Conservation (phyloP, 768 basidiomycete species). For the Termitomyces sp. region DNA sequence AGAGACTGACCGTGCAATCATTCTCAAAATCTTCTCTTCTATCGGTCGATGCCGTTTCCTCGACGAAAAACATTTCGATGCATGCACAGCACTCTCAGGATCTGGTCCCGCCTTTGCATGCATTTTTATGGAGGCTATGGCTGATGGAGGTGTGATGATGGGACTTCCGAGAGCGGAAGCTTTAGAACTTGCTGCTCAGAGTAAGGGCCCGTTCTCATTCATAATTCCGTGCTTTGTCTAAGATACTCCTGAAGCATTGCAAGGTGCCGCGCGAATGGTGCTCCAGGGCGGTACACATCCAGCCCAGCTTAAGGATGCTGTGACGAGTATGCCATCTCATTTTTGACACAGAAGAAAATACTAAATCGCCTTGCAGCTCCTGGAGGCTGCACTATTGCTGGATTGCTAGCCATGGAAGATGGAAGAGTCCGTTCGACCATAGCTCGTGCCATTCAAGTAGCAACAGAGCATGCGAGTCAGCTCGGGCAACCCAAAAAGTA, state of each 20-base stretch:
- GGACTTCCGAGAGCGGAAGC: constrained; percentile 92
- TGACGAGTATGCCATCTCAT: constrained; percentile 70
- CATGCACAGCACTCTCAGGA: constrained; percentile 93
- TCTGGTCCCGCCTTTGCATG: constrained; percentile 97
- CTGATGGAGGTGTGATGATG: constrained; percentile 99
- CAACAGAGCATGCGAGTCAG: constrained; percentile 83
- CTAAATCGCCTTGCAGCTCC: constrained; percentile 53
- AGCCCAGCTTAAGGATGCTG: constrained; percentile 94
- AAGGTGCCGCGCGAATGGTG: constrained; percentile 95
- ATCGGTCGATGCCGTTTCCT: constrained; percentile 95
- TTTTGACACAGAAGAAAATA: neutral
- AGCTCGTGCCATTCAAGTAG: constrained; percentile 90
- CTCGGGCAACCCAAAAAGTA: constrained; percentile 69
- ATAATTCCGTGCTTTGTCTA: neutral
- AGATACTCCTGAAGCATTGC: constrained; percentile 57
- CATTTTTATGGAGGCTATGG: constrained; percentile 96
- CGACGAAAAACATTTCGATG: constrained; percentile 98
- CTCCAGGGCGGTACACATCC: constrained; percentile 87
- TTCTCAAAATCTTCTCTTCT: constrained; percentile 93
- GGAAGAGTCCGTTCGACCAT: constrained; percentile 91
- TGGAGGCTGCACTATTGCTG: constrained; percentile 97
- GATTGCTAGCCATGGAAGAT: constrained; percentile 92
- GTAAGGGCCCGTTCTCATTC: constrained; percentile 35
- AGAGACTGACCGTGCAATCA: constrained; percentile 63
- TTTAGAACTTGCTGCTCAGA: constrained; percentile 91